A percentile compares a stretch with the other conserved stretches of the same genome.
Evolutionary conservation across 305 asterid species (phyloP).

Genomic region (Striga hermonthica): DNA sequence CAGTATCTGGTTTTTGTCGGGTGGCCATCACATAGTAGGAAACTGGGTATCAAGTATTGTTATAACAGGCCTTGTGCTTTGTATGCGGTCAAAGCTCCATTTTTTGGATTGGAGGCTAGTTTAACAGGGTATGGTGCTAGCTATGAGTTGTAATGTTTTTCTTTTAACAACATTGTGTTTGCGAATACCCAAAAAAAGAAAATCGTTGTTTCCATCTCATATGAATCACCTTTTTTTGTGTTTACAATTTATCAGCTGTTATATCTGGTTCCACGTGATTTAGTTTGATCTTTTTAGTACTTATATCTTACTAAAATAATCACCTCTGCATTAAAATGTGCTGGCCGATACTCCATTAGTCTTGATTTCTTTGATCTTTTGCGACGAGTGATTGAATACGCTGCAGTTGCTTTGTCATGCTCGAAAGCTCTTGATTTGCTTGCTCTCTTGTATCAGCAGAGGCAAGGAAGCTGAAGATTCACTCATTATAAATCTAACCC

Average conservation of each 20-base stretch:
- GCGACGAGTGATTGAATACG: constrained; percentile 6
- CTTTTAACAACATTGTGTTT: no score
- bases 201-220: not conserved
- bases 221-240: not conserved
- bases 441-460: constrained; percentile 35
- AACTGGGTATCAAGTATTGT: constrained; percentile 85
- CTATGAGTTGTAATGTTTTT: constrained; percentile 20
- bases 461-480: constrained; percentile 45
- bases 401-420: constrained; percentile 30
- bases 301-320: not conserved
- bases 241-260: not conserved
- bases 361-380: constrained; percentile 4
- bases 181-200: not conserved
- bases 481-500: constrained; percentile 45
- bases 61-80: constrained; percentile 83
- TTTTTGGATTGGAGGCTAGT: constrained; percentile 41
- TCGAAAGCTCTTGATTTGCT: constrained; percentile 26
- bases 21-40: constrained; percentile 83
- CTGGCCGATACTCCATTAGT: not conserved
- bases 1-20: constrained; percentile 77
- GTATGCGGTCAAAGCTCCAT: constrained; percentile 76
- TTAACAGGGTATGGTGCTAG: constrained; percentile 40
- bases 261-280: not conserved
- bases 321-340: not conserved
- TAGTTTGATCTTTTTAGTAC: not conserved